A percentile compares a stretch with the other conserved stretches of the same genome.
Evolutionary conservation across 2,329 filamentous ascomycete species (phyloP).

Genomic region (Fusarium napiforme): DNA sequence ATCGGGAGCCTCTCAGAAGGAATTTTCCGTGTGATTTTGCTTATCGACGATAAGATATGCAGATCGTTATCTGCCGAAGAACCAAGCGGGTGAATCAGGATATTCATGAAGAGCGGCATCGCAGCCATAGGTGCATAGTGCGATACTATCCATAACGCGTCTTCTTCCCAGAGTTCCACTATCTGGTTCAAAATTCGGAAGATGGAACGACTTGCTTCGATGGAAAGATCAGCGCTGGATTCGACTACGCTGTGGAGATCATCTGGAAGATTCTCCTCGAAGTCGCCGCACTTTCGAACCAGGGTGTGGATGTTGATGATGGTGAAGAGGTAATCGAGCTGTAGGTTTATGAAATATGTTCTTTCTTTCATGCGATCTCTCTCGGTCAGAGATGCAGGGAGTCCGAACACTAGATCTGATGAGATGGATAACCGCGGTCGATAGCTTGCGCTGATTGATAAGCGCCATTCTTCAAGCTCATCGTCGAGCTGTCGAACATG

Average conservation of each 20-base stretch:
- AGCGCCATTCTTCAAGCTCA: conserved; percentile 48
- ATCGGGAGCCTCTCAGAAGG: conserved; percentile 25
- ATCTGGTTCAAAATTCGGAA: conserved; percentile 30
- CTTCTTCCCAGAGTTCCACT: conserved; percentile 32
- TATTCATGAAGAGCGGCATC: conserved; percentile 35
- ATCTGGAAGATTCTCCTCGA: conserved; percentile 30
- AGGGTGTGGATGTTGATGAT: conserved; percentile 36
- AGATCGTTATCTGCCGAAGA: conserved; percentile 25
- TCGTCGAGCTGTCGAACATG: conserved; percentile 46
- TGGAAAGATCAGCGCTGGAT: conserved; percentile 32
- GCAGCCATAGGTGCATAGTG: conserved; percentile 35
- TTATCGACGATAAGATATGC: conserved; percentile 33
- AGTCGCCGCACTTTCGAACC: conserved; percentile 29
- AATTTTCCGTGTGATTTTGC: conserved; percentile 28
- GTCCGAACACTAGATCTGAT: not conserved
- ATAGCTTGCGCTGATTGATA: conserved; percentile 37
- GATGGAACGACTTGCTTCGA: conserved; percentile 31
- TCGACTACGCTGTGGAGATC: conserved; percentile 31
- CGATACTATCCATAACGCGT: conserved; percentile 30
- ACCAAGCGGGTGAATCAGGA: conserved; percentile 34
- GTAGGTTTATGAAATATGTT: conserved; percentile 21
- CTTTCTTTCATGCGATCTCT: not conserved
- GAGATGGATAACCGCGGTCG: conserved; percentile 27
- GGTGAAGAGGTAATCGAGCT: conserved; percentile 34
- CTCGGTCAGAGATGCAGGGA: not conserved